These are phyloP conservation scores for Urochloa ruziziensis DNA, from an alignment of 176 grass and related monocot genomes.

Conservation along the genomic window DNA sequence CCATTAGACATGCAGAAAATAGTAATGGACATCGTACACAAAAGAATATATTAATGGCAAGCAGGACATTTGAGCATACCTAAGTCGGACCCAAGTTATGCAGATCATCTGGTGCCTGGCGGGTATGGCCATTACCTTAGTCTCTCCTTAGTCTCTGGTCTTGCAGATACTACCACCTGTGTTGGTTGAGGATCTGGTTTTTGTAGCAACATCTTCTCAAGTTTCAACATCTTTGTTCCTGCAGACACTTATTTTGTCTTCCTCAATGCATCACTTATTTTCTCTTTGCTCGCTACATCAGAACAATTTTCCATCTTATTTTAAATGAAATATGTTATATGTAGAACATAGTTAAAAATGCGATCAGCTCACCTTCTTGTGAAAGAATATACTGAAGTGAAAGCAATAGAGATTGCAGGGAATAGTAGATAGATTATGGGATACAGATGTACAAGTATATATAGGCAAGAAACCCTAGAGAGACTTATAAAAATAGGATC, in stretches of 20 bases:
- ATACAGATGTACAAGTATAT: too few species aligned
- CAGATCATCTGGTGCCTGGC: too few species aligned
- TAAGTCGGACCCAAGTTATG: slow-evolving; percentile 64
- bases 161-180: slow-evolving; percentile 29
- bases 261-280: slow-evolving; percentile 65
- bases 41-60: not conserved
- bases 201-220: slow-evolving; percentile 20
- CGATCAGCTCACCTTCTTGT: too few species aligned
- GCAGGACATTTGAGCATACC: slow-evolving; percentile 40
- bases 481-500: too few species aligned
- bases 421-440: too few species aligned
- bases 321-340: too few species aligned
- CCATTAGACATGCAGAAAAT: not conserved
- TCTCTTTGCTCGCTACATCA: slow-evolving; percentile 55
- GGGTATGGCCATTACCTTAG: slow-evolving; percentile 54
- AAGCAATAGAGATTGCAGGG: too few species aligned
- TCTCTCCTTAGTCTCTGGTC: slow-evolving; percentile 64
- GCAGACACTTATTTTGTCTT: slow-evolving; percentile 38
- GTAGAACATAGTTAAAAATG: too few species aligned
- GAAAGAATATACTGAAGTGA: too few species aligned
- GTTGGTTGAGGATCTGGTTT: slow-evolving; percentile 12
- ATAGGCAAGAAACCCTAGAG: too few species aligned
- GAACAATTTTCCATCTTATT: too few species aligned
- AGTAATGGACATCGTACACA: not conserved
- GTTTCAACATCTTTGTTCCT: slow-evolving; percentile 21